Evolutionary conservation across 345 rosid species (phyloP), one percentile per base, ranked within the genome.

Genomic region (Euphorbia lathyris): DNA sequence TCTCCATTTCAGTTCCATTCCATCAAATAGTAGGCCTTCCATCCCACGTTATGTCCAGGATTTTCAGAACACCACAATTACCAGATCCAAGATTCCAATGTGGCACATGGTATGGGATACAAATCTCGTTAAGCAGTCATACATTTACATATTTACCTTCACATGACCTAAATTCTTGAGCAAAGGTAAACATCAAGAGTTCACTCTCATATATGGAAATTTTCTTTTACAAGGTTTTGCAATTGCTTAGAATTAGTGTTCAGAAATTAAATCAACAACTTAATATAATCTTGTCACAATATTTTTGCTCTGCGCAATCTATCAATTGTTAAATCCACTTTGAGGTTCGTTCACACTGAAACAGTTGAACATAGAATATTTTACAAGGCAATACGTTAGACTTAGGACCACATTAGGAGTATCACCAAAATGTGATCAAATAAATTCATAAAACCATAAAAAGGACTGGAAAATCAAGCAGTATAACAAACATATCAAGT

Each of bases 161-260:
- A 26, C n/a, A 27, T 14, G 30, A 25, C 30, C 32, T 57, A 57
- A 6, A 26, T 3, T 51, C 25, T n/a, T n/a, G 25, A 19, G 23
- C 56, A 51, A 51, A 7, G 19, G 56, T 23, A 25, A 22, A 55
- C 2, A 17, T 47, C 52, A 47, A 22, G 22, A 55, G 13, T 23
- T 55, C 58, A 6, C 58, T 23, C 27, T 2, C 27, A 55, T 10
- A 23, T 55, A 55, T 8, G 5, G 51, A 22, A 40, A 38, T 11
- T 5, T 38, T 38, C 26, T n/a, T n/a, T n/a, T n/a, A 62, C 25
- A 62, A 62, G 45, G 66, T 38, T 62, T 20, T 11, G 25, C 8
- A n/a, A 62, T 62, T 62, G 22, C 50, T 62, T 62, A 23, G 17
- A 36, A 16, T 59, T n/a, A n/a, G n/a, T n/a, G n/a, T 58, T 25